Evolutionary conservation across 2,329 filamentous ascomycete species (phyloP), one percentile per base, ranked within the genome.

Genomic region (Neoarthrinium moseri): DNA sequence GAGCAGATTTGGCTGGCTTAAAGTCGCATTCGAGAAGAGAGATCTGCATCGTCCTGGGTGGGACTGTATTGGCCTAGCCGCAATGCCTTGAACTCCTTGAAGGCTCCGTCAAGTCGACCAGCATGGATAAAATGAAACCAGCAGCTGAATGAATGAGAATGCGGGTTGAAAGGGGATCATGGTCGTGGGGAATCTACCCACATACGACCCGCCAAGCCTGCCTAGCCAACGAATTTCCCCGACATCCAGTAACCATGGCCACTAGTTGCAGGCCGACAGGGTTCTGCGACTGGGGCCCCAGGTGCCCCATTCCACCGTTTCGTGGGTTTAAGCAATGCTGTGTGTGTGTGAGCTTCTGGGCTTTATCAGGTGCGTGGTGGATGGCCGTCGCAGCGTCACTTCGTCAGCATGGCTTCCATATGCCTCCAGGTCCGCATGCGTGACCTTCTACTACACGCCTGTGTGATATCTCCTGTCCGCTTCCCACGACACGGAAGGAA

Each of bases 141-240:
- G 30, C n/a, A 7, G 24, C 22, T 23, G 21, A 22, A 23, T 38
- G n/a, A 12, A n/a, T 18, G 38, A 17, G 13, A 33, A 30, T n/a
- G 17, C 39, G 27, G 39, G 27, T 33, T 43, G n/a, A 12, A 43
- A 7, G 26, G 39, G 37, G n/a, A 24, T 43, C 39, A 29, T 34
- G 26, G 39, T 24, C 39, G 39, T 43, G 39, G 39, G 39, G 39
- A 43, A 33, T 18, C 26, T 43, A 43, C 29, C 39, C 39, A 43
- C 39, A 41, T 29, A 43, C 20, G n/a, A 30, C 39, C 27, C 15
- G 39, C 39, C 39, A 43, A 43, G 39, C 20, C 39, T 33, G n/a
- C 27, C 20, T 15, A 30, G 39, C 39, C 27, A 32, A 17, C 20
- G 39, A 43, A 43, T 43, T 43, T 43, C 39, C 39, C 39, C 39